These are phyloP conservation scores for Lolium multiflorum DNA, from an alignment of 176 grass and related monocot genomes.

Conservation along the genomic window DNA sequence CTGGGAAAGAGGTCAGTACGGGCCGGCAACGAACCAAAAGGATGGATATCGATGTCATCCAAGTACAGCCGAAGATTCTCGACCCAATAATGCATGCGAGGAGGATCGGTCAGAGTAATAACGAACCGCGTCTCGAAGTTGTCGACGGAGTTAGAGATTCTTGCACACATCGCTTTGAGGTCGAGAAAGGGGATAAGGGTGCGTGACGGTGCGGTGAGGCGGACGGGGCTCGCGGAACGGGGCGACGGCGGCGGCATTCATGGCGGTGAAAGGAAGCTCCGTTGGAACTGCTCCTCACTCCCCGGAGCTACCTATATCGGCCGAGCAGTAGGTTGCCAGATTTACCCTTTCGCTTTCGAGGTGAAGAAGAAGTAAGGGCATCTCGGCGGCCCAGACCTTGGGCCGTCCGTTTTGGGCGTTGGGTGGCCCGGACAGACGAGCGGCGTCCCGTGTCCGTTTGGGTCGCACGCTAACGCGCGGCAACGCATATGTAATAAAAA, in stretches of 20 bases:
- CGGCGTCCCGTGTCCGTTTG: too few relatives aligned
- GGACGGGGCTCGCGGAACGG: neutral
- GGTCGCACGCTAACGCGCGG: too few relatives aligned
- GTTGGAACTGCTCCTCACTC: neutral
- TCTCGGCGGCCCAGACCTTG: too few relatives aligned
- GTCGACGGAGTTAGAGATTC: constrained; percentile 41
- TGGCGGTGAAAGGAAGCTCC: constrained; percentile 30
- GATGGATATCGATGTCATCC: constrained; percentile 36
- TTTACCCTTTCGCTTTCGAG: neutral
- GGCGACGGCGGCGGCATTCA: constrained; percentile 33
- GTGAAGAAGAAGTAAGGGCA: neutral
- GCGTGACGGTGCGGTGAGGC: neutral
- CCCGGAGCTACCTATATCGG: neutral
- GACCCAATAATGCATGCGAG: constrained; percentile 53
- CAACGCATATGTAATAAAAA: too few relatives aligned
- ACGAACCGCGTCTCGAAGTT: constrained; percentile 50
- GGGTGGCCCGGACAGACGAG: too few relatives aligned
- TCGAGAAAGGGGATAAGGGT: constrained; percentile 22
- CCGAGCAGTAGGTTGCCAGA: neutral
- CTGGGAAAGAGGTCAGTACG: constrained; percentile 41
- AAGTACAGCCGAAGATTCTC: constrained; percentile 44
- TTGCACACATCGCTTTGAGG: constrained; percentile 37
- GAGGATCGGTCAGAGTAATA: constrained; percentile 25
- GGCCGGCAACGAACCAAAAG: constrained; percentile 15
- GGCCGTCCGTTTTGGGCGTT: too few relatives aligned